These are phyloP conservation scores for Pseudogymnoascus sp. DNA, from an alignment of 2,329 filamentous ascomycete species.

Conservation along the genomic window DNA sequence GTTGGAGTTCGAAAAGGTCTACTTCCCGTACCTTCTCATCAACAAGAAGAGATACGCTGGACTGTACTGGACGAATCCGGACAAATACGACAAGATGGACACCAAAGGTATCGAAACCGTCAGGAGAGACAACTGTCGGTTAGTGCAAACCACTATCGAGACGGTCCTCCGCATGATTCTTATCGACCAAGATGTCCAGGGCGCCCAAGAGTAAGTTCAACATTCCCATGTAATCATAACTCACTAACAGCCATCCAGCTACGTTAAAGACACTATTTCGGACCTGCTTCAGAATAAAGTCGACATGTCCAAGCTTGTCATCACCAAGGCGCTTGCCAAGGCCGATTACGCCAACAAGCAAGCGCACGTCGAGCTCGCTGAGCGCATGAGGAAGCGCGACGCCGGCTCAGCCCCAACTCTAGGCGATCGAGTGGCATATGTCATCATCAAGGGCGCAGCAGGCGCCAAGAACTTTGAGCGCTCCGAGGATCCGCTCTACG, in stretches of 20 bases:
- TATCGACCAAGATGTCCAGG: slow-evolving; percentile 83
- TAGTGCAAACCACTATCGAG: slow-evolving; percentile 96
- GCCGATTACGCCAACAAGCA: slow-evolving; percentile 85
- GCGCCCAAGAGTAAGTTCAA: slow-evolving; percentile 77
- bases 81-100: slow-evolving; percentile 99
- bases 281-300: slow-evolving; percentile 95
- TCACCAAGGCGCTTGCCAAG: slow-evolving; percentile 94
- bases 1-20: slow-evolving; percentile 98
- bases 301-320: slow-evolving; percentile 98
- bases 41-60: slow-evolving; percentile 99
- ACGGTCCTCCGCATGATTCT: slow-evolving; percentile 92
- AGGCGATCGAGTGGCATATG: slow-evolving; percentile 94
- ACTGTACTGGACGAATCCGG: slow-evolving; percentile 90
- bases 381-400: slow-evolving; percentile 95
- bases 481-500: slow-evolving; percentile 93
- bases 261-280: slow-evolving; percentile 93
- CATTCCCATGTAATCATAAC: slow-evolving; percentile 31
- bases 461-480: slow-evolving; percentile 95
- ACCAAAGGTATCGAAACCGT: slow-evolving; percentile 99
- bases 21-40: slow-evolving; percentile 95
- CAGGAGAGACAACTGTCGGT: slow-evolving; percentile 86
- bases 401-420: slow-evolving; percentile 86
- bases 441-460: slow-evolving; percentile 87
- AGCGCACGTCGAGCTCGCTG: slow-evolving; percentile 89
- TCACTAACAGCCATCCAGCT: slow-evolving; percentile 50